Percentiles rank a stretch among this genome's conserved stretches.
These are phyloP conservation scores for Monilinia fructicola DNA, from an alignment of 2,329 filamentous ascomycete species.

Conservation along the genomic window DNA sequence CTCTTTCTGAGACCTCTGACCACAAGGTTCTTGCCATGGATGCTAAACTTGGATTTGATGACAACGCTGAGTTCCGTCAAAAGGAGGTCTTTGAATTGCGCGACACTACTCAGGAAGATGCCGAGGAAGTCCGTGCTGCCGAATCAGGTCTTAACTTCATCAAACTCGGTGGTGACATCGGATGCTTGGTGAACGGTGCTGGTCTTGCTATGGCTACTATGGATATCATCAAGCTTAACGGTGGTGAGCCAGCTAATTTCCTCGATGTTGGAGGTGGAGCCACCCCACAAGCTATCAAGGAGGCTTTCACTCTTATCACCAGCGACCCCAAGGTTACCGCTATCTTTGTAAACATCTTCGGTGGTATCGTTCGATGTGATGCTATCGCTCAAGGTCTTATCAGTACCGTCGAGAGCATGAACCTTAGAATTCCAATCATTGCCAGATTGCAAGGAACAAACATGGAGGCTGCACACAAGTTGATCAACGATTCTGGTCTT, in stretches of 20 bases:
- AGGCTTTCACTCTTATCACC: slow-evolving; percentile 98
- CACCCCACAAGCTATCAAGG: slow-evolving; percentile 92
- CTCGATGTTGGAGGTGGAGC: slow-evolving; percentile 97
- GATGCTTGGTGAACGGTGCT: slow-evolving; percentile 97
- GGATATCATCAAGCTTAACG: slow-evolving; percentile 99
- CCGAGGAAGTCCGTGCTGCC: slow-evolving; percentile 95
- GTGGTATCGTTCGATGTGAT: slow-evolving; percentile 97
- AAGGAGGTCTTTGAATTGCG: slow-evolving; percentile 94
- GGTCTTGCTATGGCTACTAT: slow-evolving; percentile 99
- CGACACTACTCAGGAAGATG: slow-evolving; percentile 92
- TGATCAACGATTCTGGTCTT: slow-evolving; percentile 93
- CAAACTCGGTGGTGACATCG: slow-evolving; percentile 99
- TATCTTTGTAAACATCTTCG: slow-evolving; percentile 99
- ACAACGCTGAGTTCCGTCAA: slow-evolving; percentile 98
- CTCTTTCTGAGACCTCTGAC: slow-evolving; percentile 95
- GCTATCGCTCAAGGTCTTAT: slow-evolving; percentile 96
- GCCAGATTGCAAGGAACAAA: slow-evolving; percentile 97
- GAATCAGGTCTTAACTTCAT: slow-evolving; percentile 98
- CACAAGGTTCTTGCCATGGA: slow-evolving; percentile 99
- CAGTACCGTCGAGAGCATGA: slow-evolving; percentile 89
- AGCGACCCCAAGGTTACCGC: slow-evolving; percentile 97
- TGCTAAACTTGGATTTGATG: slow-evolving; percentile 97
- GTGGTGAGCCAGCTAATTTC: slow-evolving; percentile 95
- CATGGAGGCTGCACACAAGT: slow-evolving; percentile 89
- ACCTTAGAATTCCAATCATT: slow-evolving; percentile 95